Conservation (phyloP, 2,329 filamentous ascomycete genomes). For the Pseudopyrenochaeta lycopersici region DNA sequence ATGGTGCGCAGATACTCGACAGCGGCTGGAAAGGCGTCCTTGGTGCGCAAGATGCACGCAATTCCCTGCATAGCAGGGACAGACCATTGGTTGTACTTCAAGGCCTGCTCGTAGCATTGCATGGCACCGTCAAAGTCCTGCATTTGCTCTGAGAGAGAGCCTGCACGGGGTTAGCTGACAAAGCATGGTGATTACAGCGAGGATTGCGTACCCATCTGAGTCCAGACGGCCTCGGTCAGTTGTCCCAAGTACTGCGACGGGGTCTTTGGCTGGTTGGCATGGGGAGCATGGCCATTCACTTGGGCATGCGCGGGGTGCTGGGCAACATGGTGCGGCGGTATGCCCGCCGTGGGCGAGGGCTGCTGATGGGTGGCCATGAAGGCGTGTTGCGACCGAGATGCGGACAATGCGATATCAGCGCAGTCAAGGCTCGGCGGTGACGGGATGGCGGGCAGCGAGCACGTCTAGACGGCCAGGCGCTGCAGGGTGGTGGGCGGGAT, state of each 20-base stretch:
- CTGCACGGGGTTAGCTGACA: conserved; percentile 57
- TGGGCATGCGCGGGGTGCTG: conserved; percentile 70
- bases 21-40: conserved; percentile 92
- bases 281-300: conserved; percentile 64
- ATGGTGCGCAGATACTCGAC: conserved; percentile 93
- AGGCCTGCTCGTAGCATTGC: conserved; percentile 87
- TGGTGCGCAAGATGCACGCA: conserved; percentile 86
- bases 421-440: conserved; percentile 19
- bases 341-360: conserved; percentile 79
- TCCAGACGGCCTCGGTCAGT: conserved; percentile 89
- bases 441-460: conserved; percentile 10
- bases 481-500: neutral
- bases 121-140: conserved; percentile 89
- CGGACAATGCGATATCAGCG: conserved; percentile 19
- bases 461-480: conserved; percentile 6
- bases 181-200: neutral
- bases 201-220: conserved; percentile 80
- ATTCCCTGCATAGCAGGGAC: conserved; percentile 94
- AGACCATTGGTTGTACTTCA: conserved; percentile 87
- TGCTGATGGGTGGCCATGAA: conserved; percentile 77
- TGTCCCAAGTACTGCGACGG: conserved; percentile 78
- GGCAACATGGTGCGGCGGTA: conserved; percentile 72
- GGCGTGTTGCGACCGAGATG: conserved; percentile 11
- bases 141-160: conserved; percentile 85
- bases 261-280: conserved; percentile 66